Evolutionary conservation across 1,284 basidiomycete species (phyloP).

Genomic region (Cryptococcus sp.): DNA sequence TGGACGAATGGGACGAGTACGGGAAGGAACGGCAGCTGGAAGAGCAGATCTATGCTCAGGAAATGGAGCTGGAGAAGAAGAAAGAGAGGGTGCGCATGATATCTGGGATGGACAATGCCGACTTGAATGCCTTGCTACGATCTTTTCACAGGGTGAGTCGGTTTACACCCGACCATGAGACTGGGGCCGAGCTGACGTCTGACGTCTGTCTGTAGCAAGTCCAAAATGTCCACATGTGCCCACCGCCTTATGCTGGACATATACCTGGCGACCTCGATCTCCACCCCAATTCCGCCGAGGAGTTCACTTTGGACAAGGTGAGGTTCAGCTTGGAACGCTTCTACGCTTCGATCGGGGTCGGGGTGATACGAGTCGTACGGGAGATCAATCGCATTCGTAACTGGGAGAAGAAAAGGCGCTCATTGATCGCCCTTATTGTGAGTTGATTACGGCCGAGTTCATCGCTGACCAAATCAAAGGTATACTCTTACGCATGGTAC

Average conservation of each 20-base stretch:
- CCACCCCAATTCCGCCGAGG: conserved; percentile 55
- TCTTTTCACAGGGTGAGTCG: conserved; percentile 27
- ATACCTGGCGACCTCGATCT: conserved; percentile 52
- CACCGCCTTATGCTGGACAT: conserved; percentile 13
- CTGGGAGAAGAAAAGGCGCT: conserved; percentile 57
- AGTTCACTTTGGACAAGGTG: conserved; percentile 59
- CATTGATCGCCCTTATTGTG: conserved; percentile 49
- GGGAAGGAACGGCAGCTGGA: neutral
- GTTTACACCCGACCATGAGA: neutral
- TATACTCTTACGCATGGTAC: conserved; percentile 52
- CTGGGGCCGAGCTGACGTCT: no score
- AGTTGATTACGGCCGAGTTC: conserved; percentile 7
- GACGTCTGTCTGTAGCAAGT: conserved; percentile 18
- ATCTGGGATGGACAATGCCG: conserved; percentile 22
- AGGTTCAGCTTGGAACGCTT: conserved; percentile 56
- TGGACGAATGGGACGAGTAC: no score
- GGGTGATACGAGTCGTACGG: conserved; percentile 50
- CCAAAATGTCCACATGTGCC: conserved; percentile 18
- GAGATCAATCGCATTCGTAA: conserved; percentile 56
- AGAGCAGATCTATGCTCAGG: neutral
- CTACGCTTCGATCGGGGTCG: conserved; percentile 56
- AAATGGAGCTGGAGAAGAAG: conserved; percentile 30
- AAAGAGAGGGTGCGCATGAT: conserved; percentile 14
- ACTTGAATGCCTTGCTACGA: conserved; percentile 24
- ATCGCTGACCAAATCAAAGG: conserved; percentile 28